These are phyloP conservation scores for Nicotiana obtusifolia DNA, from an alignment of 257 asterid genomes.

Conservation along the genomic window DNA sequence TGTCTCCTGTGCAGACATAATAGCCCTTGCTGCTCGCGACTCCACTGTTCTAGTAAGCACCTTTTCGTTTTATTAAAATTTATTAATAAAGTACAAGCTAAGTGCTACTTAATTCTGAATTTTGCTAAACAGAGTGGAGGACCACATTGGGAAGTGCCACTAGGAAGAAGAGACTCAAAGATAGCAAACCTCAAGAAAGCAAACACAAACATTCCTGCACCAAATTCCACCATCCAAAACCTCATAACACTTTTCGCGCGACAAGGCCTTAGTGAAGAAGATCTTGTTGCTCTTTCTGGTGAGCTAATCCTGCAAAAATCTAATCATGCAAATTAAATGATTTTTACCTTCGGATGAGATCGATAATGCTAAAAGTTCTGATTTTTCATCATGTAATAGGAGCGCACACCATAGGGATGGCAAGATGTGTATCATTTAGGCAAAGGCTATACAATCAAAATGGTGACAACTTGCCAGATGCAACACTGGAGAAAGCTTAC, in stretches of 20 bases:
- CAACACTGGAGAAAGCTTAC: conserved; percentile 42
- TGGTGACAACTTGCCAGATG: conserved; percentile 51
- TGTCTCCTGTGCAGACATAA: conserved; percentile 74
- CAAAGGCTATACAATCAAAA: conserved; percentile 71
- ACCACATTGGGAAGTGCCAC: conserved; percentile 76
- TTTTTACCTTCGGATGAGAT: no score
- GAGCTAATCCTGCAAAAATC: neutral
- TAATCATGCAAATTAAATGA: no score
- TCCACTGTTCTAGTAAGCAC: conserved; percentile 46
- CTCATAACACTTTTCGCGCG: conserved; percentile 39
- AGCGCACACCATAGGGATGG: conserved; percentile 70
- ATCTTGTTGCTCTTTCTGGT: conserved; percentile 82
- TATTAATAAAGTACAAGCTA: neutral
- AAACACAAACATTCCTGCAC: conserved; percentile 57
- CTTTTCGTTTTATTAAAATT: neutral
- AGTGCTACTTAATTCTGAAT: neutral
- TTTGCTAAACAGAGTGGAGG: conserved; percentile 65
- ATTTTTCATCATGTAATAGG: conserved; percentile 24
- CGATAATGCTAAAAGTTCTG: no score
- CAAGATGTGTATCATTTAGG: conserved; percentile 60
- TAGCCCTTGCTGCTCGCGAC: conserved; percentile 72
- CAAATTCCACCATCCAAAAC: conserved; percentile 63
- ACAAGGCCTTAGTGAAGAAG: conserved; percentile 56
- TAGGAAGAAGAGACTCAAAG: conserved; percentile 73
- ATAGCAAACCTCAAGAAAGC: conserved; percentile 51